Percentiles rank a stretch among this genome's conserved stretches.
Evolutionary conservation across 495 filamentous ascomycete species (phyloP).

Genomic region (Xanthoparmelia taractica): DNA sequence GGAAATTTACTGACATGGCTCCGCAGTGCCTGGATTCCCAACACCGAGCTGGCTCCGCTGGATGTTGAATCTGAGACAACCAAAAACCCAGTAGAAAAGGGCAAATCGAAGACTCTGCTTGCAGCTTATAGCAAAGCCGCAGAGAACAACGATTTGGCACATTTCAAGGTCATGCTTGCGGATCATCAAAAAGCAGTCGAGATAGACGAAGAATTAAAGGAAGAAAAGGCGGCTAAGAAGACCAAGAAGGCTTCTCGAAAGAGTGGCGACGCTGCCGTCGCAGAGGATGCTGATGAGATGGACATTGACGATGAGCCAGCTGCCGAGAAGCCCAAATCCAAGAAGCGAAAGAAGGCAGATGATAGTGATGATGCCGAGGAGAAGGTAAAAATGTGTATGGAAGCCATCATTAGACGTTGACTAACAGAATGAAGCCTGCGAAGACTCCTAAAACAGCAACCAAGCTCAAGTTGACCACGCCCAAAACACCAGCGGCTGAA

Average conservation of each 20-base stretch:
- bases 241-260: constrained; percentile 50
- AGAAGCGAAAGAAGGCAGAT: constrained; percentile 63
- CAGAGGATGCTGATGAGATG: constrained; percentile 65
- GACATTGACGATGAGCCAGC: constrained; percentile 51
- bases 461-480: constrained; percentile 47
- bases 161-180: constrained; percentile 68
- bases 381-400: constrained; percentile 45
- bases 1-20: constrained; percentile 4
- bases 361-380: constrained; percentile 57
- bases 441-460: constrained; percentile 56
- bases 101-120: constrained; percentile 67
- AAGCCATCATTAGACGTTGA: neutral
- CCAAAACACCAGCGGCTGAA: constrained; percentile 41
- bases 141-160: constrained; percentile 59
- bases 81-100: constrained; percentile 53
- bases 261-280: constrained; percentile 41
- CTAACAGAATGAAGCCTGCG: constrained; percentile 33
- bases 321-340: constrained; percentile 48
- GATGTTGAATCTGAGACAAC: constrained; percentile 52
- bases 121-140: constrained; percentile 65
- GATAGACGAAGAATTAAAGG: constrained; percentile 57
- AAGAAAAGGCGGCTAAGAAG: constrained; percentile 45
- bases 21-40: constrained; percentile 73
- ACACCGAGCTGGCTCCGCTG: constrained; percentile 66
- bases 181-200: constrained; percentile 52